Conservation (phyloP, 2,329 filamentous ascomycete species). For the Arthrobotrys conoides region DNA sequence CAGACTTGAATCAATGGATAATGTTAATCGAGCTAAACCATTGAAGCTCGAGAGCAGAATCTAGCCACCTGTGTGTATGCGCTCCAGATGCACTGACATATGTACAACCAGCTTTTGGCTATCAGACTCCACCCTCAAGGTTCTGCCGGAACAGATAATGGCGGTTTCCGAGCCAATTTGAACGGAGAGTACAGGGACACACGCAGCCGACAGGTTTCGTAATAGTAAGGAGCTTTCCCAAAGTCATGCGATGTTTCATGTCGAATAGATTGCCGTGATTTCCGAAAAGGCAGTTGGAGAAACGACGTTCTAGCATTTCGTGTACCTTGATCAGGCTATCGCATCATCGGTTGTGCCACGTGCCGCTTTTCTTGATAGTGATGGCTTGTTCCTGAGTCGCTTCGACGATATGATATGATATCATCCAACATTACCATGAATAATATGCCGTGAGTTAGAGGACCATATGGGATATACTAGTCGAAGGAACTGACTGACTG, state of each 20-base stretch:
- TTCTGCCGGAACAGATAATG: constrained; percentile 56
- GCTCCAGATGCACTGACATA: constrained; percentile 30
- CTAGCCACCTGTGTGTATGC: constrained; percentile 35
- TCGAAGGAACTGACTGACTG: not conserved
- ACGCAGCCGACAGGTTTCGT: constrained; percentile 56
- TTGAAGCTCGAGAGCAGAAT: constrained; percentile 23
- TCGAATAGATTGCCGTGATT: constrained; percentile 60
- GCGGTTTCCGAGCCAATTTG: constrained; percentile 58
- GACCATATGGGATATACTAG: not conserved
- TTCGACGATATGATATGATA: constrained; percentile 29
- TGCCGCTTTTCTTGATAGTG: constrained; percentile 46
- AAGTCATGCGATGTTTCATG: constrained; percentile 60
- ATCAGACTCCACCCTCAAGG: constrained; percentile 54
- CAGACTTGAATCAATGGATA: constrained; percentile 47
- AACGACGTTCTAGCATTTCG: constrained; percentile 17
- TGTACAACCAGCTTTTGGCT: constrained; percentile 30
- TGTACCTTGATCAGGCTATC: constrained; percentile 37
- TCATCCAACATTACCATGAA: constrained; percentile 14
- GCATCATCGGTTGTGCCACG: constrained; percentile 57
- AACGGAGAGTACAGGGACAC: constrained; percentile 44
- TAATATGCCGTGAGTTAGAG: constrained; percentile 21
- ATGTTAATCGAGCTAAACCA: constrained; percentile 33
- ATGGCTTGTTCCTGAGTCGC: constrained; percentile 24
- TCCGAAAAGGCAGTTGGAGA: constrained; percentile 47
- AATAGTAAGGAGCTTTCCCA: constrained; percentile 49